Conservation (phyloP, 2,329 filamentous ascomycete species). For the Aplosporella prunicola region DNA sequence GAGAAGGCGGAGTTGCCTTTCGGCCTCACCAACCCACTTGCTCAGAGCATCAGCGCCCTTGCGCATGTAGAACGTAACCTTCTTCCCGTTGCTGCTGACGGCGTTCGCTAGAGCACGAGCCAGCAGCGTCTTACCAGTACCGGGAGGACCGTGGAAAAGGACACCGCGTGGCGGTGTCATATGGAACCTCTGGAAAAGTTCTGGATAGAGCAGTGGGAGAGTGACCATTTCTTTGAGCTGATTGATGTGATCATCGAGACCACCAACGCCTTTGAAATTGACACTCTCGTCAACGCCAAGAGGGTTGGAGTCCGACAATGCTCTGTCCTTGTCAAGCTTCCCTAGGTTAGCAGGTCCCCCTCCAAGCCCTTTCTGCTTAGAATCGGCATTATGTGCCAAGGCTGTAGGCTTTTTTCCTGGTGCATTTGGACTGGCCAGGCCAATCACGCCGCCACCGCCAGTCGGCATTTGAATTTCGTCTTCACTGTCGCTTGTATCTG, state of each 20-base stretch:
- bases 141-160: conserved; percentile 90
- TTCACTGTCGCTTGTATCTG: conserved; percentile 93
- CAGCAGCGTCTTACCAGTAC: conserved; percentile 95
- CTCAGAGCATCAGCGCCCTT: conserved; percentile 96
- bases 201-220: conserved; percentile 84
- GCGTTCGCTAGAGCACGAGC: conserved; percentile 87
- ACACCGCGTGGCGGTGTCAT: conserved; percentile 92
- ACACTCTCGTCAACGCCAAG: conserved; percentile 87
- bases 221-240: conserved; percentile 98
- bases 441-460: too few species aligned
- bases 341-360: conserved; percentile 74
- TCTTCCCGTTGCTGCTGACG: conserved; percentile 77
- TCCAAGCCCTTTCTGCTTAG: conserved; percentile 42
- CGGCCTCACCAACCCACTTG: conserved; percentile 98
- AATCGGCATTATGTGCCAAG: conserved; percentile 50
- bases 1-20: conserved; percentile 82
- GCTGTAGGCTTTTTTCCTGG: too few species aligned
- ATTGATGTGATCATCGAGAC: conserved; percentile 86
- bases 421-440: too few species aligned
- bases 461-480: too few species aligned
- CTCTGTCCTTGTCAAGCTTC: conserved; percentile 86
- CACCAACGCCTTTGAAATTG: conserved; percentile 89
- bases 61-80: conserved; percentile 98
- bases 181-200: conserved; percentile 83
- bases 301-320: conserved; percentile 86